Percentiles rank a stretch among this genome's conserved stretches.
phyloP scores from a whole-genome alignment of 108 stramenopile genomes.

The Heterococcus sp. region DNA sequence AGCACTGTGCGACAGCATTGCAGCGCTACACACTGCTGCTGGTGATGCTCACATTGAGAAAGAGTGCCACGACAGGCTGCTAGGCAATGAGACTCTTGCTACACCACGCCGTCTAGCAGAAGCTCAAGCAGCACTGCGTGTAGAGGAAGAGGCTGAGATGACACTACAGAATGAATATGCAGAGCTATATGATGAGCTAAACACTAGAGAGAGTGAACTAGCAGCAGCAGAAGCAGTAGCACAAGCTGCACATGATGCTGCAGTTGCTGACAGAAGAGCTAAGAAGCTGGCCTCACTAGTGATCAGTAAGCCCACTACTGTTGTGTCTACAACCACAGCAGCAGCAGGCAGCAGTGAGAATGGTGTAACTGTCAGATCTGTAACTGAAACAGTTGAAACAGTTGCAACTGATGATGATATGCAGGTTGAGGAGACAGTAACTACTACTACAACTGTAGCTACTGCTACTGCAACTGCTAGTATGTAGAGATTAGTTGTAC shows the following conservation, averaged over 20 bases:
- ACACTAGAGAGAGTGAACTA: background rate
- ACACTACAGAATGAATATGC: background rate
- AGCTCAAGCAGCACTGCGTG: background rate
- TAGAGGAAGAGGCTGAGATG: background rate
- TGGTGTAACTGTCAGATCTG: background rate
- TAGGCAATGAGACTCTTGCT: background rate
- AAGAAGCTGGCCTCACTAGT: background rate
- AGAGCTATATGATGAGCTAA: background rate
- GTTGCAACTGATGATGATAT: too few relatives aligned
- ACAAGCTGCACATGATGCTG: conserved; percentile 11
- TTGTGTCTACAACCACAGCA: background rate
- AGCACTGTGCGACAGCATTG: conserved; percentile 1
- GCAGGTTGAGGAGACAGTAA: background rate
- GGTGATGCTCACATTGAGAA: conserved; percentile 12
- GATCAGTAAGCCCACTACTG: background rate
- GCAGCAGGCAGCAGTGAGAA: background rate
- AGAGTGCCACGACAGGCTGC: conserved; percentile 17
- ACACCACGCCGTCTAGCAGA: conserved; percentile 1
- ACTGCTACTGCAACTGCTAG: background rate
- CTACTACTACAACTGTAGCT: background rate
- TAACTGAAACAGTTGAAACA: background rate
- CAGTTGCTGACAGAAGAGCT: conserved; percentile 2
- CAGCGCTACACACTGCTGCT: background rate
- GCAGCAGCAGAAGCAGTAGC: conserved; percentile 11
- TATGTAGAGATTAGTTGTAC: too few relatives aligned